These are phyloP conservation scores for Cercospora sp. DNA, from an alignment of 2,329 filamentous ascomycete genomes.

Conservation along the genomic window DNA sequence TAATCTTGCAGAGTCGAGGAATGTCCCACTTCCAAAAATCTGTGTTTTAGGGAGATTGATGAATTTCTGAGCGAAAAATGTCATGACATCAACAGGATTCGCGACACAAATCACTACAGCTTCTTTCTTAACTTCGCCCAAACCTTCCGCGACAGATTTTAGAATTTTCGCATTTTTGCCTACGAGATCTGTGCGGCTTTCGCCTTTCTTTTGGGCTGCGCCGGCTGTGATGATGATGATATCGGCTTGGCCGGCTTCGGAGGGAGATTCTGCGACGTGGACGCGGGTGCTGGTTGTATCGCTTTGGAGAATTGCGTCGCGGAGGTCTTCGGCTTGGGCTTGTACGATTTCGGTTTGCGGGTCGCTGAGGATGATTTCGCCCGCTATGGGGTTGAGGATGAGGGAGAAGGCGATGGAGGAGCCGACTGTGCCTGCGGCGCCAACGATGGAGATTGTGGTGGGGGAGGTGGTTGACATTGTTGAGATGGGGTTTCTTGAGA, in stretches of 20 bases:
- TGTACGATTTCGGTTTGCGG: slow-evolving; percentile 50
- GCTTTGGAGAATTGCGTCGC: slow-evolving; percentile 52
- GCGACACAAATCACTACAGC: slow-evolving; percentile 55
- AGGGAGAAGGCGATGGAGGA: slow-evolving; percentile 55
- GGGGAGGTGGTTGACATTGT: slow-evolving; percentile 12
- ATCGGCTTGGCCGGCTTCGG: slow-evolving; percentile 56
- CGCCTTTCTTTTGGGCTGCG: slow-evolving; percentile 53
- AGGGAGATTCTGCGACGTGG: slow-evolving; percentile 45
- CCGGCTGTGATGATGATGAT: slow-evolving; percentile 58
- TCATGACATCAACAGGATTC: slow-evolving; percentile 59
- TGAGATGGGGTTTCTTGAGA: not conserved
- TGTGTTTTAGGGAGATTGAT: slow-evolving; percentile 52
- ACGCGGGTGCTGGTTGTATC: slow-evolving; percentile 48
- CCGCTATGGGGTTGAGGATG: slow-evolving; percentile 52
- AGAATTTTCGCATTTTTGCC: slow-evolving; percentile 54
- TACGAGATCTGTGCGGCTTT: slow-evolving; percentile 50
- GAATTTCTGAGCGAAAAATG: slow-evolving; percentile 51
- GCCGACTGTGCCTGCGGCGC: slow-evolving; percentile 55
- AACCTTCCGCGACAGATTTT: slow-evolving; percentile 49
- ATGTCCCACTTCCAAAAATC: slow-evolving; percentile 57
- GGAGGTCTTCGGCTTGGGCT: slow-evolving; percentile 56
- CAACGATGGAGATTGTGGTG: slow-evolving; percentile 51
- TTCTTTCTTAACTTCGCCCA: slow-evolving; percentile 52
- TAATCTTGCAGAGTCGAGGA: slow-evolving; percentile 55
- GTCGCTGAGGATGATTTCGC: slow-evolving; percentile 58